Evolutionary conservation across 2,329 filamentous ascomycete species (phyloP).

Genomic region (Sporothrix curviconia): DNA sequence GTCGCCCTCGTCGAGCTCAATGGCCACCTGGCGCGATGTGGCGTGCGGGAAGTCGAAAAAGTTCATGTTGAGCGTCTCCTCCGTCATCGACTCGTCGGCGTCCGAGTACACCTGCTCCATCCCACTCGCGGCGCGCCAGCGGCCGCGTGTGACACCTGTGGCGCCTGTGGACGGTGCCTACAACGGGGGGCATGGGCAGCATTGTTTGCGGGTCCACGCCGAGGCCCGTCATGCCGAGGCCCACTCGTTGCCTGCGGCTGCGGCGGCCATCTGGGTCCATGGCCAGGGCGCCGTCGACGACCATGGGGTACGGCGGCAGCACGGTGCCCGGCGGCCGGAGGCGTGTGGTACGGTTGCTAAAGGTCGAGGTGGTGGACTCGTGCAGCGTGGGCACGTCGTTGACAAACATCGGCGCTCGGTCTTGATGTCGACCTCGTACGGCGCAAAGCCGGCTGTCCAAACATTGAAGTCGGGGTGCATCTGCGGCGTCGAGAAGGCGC

Average conservation of each 20-base stretch:
- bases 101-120: slow-evolving; percentile 64
- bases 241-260: too few species aligned
- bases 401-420: slow-evolving; percentile 87
- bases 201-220: background rate
- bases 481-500: slow-evolving; percentile 51
- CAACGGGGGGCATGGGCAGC: background rate
- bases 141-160: too few species aligned
- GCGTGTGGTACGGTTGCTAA: slow-evolving; percentile 83
- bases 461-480: slow-evolving; percentile 57
- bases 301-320: slow-evolving; percentile 53
- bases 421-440: slow-evolving; percentile 93
- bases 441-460: slow-evolving; percentile 52
- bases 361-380: slow-evolving; percentile 85
- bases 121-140: slow-evolving; percentile 53
- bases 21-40: slow-evolving; percentile 61
- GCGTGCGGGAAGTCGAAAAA: slow-evolving; percentile 78
- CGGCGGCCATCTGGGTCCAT: background rate
- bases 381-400: slow-evolving; percentile 79
- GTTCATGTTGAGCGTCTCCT: slow-evolving; percentile 64
- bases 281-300: slow-evolving; percentile 6
- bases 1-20: slow-evolving; percentile 83
- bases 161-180: too few species aligned
- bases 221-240: slow-evolving; percentile 7
- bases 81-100: slow-evolving; percentile 59
- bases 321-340: slow-evolving; percentile 63